phyloP scores from a whole-genome alignment of 306 rosid genomes.

The Styphnolobium japonicum region DNA sequence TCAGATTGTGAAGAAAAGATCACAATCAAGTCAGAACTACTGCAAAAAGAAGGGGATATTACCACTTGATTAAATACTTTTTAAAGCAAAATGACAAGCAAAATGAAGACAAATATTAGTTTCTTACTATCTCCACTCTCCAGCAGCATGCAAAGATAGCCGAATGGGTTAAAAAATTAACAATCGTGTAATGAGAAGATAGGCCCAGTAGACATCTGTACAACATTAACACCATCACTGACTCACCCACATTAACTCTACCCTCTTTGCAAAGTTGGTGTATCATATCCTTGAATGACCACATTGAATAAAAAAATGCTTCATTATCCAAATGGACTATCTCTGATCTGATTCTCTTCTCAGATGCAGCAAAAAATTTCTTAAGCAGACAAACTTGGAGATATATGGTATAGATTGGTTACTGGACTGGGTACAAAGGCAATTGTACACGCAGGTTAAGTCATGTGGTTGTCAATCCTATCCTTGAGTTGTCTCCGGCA shows the following conservation, averaged over 20 bases:
- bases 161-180: not conserved
- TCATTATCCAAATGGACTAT: constrained; percentile 35
- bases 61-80: not conserved
- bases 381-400: constrained; percentile 35
- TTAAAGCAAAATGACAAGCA: constrained; percentile 4
- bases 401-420: constrained; percentile 38
- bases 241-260: constrained; percentile 8
- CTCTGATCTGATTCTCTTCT: constrained; percentile 40
- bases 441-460: constrained; percentile 26
- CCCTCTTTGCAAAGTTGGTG: constrained; percentile 25
- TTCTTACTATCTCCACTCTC: constrained; percentile 24
- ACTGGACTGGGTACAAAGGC: constrained; percentile 29
- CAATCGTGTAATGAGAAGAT: constrained; percentile 35
- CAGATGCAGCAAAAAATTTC: constrained; percentile 27
- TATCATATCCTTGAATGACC: constrained; percentile 36
- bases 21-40: not conserved
- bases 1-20: not conserved
- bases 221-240: constrained; percentile 36
- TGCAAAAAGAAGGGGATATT: not conserved
- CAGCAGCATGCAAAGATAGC: constrained; percentile 28
- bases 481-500: constrained; percentile 44
- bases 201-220: constrained; percentile 42
- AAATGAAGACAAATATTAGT: constrained; percentile 30
- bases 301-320: constrained; percentile 27
- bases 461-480: constrained; percentile 49